Base-by-base conservation (phyloP, 768 basidiomycete species). In the Vishniacozyma victoriae region DNA sequence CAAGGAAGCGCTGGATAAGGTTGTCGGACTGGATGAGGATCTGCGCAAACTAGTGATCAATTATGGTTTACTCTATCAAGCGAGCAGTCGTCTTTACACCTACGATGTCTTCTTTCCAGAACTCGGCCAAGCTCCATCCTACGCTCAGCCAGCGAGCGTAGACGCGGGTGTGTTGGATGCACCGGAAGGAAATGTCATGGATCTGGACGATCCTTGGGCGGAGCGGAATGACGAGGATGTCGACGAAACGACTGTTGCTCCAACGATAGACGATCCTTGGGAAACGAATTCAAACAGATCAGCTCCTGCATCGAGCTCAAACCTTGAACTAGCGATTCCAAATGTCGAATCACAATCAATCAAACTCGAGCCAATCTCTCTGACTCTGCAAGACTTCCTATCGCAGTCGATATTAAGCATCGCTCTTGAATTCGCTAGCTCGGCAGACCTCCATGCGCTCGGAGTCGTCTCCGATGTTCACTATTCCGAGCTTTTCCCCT, bases 351-450 rank as follows among this genome's bases (percentile, higher is more conserved):
- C 37, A 9, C 31, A 9, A 11, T 11, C 37, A 38, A 7, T 14
- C 7, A 9, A 9, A 38, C 14, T 20, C 9, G 37, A 38, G 37
- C 37, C 37, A 38, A 9, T 20, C 1, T 44, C 57, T 1, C 41
- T 71, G 22, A 60, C 79, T 2, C 77, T 93, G 18, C 74, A 80
- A 9, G 59, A 72, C 9, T 91, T 95, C 70, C 76, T 96, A 33
- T 61, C 71, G 5, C 75, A 76, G 41, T 77, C 82, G 36, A 67
- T 91, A 16, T 44, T 80, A 22, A 75, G 78, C 16, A 75, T 78
- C 11, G 82, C 88, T 6, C 78, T 82, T 50, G 58, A 79, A 27
- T 74, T 92, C 19, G 87, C 89, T 0, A 78, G 85, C 0, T 71
- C 74, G 25, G 78, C 80, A 55, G 75, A 79, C 44, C 78, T 87